Evolutionary conservation across 495 filamentous ascomycete genomes (phyloP).

Genomic region (Echria macrotheca): DNA sequence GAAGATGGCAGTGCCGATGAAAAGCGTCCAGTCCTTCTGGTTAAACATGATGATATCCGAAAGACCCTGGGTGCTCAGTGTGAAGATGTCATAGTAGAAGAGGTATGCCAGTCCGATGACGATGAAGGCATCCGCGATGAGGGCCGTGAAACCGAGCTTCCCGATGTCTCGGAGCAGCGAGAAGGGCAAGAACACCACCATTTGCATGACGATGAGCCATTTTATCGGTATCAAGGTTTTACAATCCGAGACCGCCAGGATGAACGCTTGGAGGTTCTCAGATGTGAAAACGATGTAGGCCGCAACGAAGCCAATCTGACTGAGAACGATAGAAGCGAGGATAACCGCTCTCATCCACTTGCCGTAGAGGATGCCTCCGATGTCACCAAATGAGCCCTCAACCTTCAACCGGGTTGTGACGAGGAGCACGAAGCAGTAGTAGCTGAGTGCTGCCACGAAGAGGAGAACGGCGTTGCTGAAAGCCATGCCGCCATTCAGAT

Average conservation of each 20-base stretch:
- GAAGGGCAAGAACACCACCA: constrained; percentile 87
- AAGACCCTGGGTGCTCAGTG: constrained; percentile 70
- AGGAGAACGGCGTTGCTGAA: constrained; percentile 90
- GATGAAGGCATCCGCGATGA: constrained; percentile 92
- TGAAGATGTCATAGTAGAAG: constrained; percentile 90
- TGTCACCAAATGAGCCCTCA: constrained; percentile 90
- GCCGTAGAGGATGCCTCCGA: constrained; percentile 87
- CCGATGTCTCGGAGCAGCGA: constrained; percentile 92
- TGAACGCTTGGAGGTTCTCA: constrained; percentile 92
- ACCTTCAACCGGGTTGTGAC: constrained; percentile 80
- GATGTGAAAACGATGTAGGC: constrained; percentile 99
- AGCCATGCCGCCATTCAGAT: constrained; percentile 93
- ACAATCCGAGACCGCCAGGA: constrained; percentile 76
- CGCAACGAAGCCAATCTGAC: constrained; percentile 89
- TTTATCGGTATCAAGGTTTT: constrained; percentile 75
- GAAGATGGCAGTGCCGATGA: constrained; percentile 98
- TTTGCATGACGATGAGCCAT: constrained; percentile 84
- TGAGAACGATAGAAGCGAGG: constrained; percentile 82
- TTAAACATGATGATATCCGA: constrained; percentile 87
- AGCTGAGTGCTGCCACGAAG: constrained; percentile 75
- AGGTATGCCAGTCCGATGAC: constrained; percentile 86
- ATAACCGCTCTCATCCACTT: constrained; percentile 84
- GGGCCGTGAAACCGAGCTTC: constrained; percentile 83
- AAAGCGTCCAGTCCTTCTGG: constrained; percentile 81
- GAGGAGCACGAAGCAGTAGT: constrained; percentile 93